A percentile compares a stretch with the other conserved stretches of the same genome.
These are phyloP conservation scores for Coemansia sp. DNA, from an alignment of 192 early-diverging fungal species.

Conservation along the genomic window DNA sequence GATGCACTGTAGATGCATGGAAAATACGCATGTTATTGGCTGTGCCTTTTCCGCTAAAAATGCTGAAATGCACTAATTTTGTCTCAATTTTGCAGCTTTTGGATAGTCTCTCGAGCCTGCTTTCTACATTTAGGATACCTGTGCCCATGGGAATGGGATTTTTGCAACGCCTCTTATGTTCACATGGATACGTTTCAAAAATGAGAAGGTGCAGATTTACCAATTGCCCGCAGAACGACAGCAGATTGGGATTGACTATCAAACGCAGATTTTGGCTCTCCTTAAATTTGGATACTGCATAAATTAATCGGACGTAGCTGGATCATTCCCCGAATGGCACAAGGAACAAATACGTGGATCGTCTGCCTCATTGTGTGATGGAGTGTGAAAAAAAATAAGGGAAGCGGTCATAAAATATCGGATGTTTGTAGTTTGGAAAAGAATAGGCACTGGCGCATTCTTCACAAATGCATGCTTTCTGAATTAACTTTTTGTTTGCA, in stretches of 20 bases:
- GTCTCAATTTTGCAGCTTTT: no score
- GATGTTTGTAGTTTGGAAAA: constrained; percentile 8
- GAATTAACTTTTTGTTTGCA: constrained; percentile 4
- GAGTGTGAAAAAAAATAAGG: not conserved
- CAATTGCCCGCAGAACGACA: constrained; percentile 2
- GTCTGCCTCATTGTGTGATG: constrained; percentile 2
- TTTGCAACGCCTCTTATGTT: not conserved
- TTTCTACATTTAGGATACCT: constrained; percentile 1
- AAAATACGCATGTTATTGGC: not conserved
- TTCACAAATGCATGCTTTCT: not conserved
- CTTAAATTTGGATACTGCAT: constrained; percentile 36
- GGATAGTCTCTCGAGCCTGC: no score
- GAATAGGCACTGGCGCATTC: constrained; percentile 1
- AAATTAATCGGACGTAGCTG: constrained; percentile 28
- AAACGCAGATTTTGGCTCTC: constrained; percentile 3
- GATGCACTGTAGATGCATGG: not conserved
- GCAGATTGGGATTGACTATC: constrained; percentile 9
- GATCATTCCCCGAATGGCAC: constrained; percentile 2
- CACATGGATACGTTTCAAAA: not conserved
- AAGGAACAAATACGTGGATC: not conserved
- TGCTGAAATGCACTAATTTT: no score
- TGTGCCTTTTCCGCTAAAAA: no score
- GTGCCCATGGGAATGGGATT: constrained; percentile 1
- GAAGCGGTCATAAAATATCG: not conserved
- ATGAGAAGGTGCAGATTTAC: not conserved